Base-by-base conservation (phyloP, 192 early-diverging fungal species). In the Funneliformis geosporum region DNA sequence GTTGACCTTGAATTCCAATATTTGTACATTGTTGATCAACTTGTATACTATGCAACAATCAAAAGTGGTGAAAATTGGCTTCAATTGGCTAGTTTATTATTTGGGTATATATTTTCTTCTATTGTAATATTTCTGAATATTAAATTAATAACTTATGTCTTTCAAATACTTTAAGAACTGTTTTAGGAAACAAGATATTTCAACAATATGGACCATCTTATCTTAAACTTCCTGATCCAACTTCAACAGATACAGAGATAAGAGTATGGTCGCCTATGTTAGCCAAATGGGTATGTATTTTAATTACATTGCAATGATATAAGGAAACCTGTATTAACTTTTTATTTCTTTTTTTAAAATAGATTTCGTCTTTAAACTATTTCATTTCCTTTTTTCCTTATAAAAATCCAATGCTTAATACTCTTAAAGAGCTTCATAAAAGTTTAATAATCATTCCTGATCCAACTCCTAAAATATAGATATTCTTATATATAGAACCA, bases 1-100 rank as follows among this genome's bases (percentile, higher is more conserved):
- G 82, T 82, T 59, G 92, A 94, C 27, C 65, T 90, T 10, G 90
- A 88, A 60, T 92, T 94, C 70, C 82, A 87, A 60, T 94, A 92
- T 77, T 80, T 86, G 38, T 93, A 92, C 78, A 89, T 95, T 69
- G 90, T 94, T 3, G 92, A 95, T 82, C 90, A 95, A 78, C 82
- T 95, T 21, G 87, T 93, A 39, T 90, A 92, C 60, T 93, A 89
- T 83, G 90, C 90, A n/a, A 94, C 94, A 2, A 89, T 91, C 50
- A 92, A 94, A 74, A 92, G 90, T 12, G 87, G 90, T 0, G 91
- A 94, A 62, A 88, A 87, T 75, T 95, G 90, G 83, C 84, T 93
- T 46, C 88, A 92, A 65, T 76, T 94, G 39, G 92, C 92, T 1
- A 86, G 85, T 28, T 70, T 95, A 16, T 75, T 95, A 21, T 95